These are phyloP conservation scores for Chytridium lagenaria DNA, from an alignment of 371 early-diverging fungal genomes.

Conservation along the genomic window DNA sequence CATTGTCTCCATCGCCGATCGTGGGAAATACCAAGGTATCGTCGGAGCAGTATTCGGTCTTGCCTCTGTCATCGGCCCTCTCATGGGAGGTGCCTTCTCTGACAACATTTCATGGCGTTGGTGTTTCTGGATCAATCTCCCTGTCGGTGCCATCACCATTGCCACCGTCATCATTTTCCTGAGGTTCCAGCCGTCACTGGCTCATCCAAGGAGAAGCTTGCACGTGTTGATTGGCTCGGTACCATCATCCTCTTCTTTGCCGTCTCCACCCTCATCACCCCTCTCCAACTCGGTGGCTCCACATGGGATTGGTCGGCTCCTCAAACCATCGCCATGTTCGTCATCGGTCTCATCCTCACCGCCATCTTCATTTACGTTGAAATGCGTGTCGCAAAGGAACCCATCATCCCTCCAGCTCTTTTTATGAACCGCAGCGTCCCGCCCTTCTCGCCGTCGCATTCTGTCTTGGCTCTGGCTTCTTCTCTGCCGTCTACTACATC, in stretches of 20 bases:
- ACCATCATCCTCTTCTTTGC: slow-evolving; percentile 24
- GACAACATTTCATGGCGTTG: slow-evolving; percentile 49
- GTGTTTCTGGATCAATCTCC: slow-evolving; percentile 60
- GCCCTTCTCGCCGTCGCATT: slow-evolving; percentile 56
- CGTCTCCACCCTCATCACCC: slow-evolving; percentile 38
- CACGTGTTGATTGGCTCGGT: slow-evolving; percentile 64
- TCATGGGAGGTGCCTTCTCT: slow-evolving; percentile 49
- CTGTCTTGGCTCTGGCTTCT: slow-evolving; percentile 68
- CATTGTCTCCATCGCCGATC: slow-evolving; percentile 30
- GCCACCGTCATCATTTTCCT: slow-evolving; percentile 60
- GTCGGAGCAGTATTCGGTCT: slow-evolving; percentile 34
- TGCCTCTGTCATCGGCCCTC: slow-evolving; percentile 44
- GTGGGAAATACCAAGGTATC: slow-evolving; percentile 33
- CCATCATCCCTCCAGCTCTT: slow-evolving; percentile 47
- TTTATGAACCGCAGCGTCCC: slow-evolving; percentile 43
- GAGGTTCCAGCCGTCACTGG: slow-evolving; percentile 38
- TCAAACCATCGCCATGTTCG: slow-evolving; percentile 43
- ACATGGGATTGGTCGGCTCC: slow-evolving; percentile 49
- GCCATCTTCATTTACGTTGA: slow-evolving; percentile 44
- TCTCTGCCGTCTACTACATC: slow-evolving; percentile 32
- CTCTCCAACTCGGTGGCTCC: slow-evolving; percentile 49
- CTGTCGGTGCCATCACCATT: slow-evolving; percentile 59
- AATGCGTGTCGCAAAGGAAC: slow-evolving; percentile 40
- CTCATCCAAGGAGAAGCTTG: slow-evolving; percentile 52
- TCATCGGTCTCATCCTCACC: slow-evolving; percentile 24